A percentile compares a stretch with the other conserved stretches of the same genome.
Evolutionary conservation across 805 yeast genomes (phyloP).

Genomic region (Monosporozyma unispora): DNA sequence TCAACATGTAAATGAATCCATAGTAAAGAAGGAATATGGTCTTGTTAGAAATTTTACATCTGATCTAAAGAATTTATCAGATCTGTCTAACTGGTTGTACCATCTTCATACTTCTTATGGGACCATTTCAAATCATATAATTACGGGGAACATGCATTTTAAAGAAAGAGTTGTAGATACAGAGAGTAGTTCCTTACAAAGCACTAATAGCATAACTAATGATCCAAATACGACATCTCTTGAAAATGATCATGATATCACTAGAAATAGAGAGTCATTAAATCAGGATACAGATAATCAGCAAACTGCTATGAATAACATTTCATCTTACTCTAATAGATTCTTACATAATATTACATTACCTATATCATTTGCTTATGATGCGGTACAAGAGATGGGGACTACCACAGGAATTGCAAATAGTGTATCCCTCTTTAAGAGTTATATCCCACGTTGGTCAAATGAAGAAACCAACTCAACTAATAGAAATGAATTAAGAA

Average conservation of each 20-base stretch:
- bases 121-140: conserved; percentile 21
- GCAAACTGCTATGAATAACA: background rate
- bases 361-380: conserved; percentile 28
- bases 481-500: background rate
- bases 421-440: conserved; percentile 23
- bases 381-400: conserved; percentile 30
- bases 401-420: conserved; percentile 26
- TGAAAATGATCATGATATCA: background rate
- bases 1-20: conserved; percentile 6
- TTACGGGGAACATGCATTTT: conserved; percentile 23
- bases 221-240: conserved; percentile 1
- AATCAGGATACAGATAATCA: background rate
- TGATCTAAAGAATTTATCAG: conserved; percentile 16
- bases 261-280: background rate
- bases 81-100: conserved; percentile 28
- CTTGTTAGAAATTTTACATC: conserved; percentile 21
- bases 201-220: conserved; percentile 2
- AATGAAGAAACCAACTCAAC: background rate
- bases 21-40: conserved; percentile 18
- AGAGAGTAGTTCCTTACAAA: conserved; percentile 1
- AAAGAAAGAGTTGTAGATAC: conserved; percentile 9
- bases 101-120: conserved; percentile 24
- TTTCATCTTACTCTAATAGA: conserved; percentile 8
- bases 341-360: conserved; percentile 24
- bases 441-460: conserved; percentile 22